A percentile compares a stretch with the other conserved stretches of the same genome.
phyloP scores from a whole-genome alignment of 805 yeast species.

The Ogataea ganodermae region DNA sequence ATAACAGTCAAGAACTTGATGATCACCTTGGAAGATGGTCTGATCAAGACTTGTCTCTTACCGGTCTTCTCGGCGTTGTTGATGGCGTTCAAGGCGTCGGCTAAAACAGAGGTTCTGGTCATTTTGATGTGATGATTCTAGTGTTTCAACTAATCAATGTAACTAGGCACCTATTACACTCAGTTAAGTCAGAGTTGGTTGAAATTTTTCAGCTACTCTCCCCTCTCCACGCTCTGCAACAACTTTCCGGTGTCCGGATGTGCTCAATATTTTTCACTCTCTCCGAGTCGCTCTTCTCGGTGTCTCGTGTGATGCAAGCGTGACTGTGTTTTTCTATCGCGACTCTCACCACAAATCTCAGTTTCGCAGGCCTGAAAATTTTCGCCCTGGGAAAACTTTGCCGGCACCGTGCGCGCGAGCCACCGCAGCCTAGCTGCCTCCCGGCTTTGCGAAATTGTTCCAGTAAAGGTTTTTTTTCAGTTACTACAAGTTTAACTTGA shows the following conservation, averaged over 20 bases:
- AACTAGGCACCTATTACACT: too few species aligned
- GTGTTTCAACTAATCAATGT: conserved; percentile 1
- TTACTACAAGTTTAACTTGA: not conserved
- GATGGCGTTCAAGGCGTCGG: conserved; percentile 97
- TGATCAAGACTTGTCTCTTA: conserved; percentile 96
- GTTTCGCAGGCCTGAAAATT: conserved; percentile 6
- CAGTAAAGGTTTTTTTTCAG: conserved; percentile 8
- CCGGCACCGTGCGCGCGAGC: not conserved
- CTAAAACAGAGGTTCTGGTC: conserved; percentile 98
- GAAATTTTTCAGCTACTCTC: conserved; percentile 7
- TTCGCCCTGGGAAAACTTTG: not conserved
- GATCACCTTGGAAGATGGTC: conserved; percentile 98
- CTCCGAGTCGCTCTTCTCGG: not conserved
- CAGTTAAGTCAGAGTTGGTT: not conserved
- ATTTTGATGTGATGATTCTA: conserved; percentile 44
- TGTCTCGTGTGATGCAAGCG: conserved; percentile 7
- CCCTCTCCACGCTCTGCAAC: not conserved
- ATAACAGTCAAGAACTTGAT: conserved; percentile 94
- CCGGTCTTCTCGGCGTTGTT: conserved; percentile 99
- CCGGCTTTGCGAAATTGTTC: not conserved
- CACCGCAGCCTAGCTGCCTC: conserved; percentile 1
- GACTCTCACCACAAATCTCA: not conserved
- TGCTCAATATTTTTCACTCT: not conserved
- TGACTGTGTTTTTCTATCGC: conserved; percentile 16
- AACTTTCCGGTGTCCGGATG: conserved; percentile 9